These are phyloP conservation scores for Colletotrichum coccodes DNA, from an alignment of 2,329 filamentous ascomycete species.

Conservation along the genomic window DNA sequence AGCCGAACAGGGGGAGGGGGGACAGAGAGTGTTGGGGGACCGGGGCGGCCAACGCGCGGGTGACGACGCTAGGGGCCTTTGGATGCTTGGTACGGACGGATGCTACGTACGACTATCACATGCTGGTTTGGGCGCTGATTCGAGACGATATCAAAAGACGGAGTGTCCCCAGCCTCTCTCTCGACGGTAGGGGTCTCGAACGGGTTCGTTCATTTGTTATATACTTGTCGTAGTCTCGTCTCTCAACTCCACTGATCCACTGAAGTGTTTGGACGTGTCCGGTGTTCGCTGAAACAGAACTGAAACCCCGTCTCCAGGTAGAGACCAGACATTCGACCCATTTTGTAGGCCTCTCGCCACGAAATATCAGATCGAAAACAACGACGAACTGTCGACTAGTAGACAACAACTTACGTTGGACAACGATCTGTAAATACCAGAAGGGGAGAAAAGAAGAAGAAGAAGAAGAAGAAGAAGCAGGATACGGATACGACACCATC, in stretches of 20 bases:
- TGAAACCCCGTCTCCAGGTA: conserved; percentile 25
- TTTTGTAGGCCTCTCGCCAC: background rate
- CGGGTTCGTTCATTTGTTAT: background rate
- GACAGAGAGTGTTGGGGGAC: background rate
- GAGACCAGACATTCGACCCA: background rate
- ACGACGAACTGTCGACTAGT: background rate
- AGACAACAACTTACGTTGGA: background rate
- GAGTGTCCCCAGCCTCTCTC: background rate
- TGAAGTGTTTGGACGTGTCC: conserved; percentile 6
- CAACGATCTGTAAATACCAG: background rate
- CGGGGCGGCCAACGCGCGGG: conserved; percentile 5
- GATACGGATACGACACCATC: background rate
- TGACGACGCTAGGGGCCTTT: background rate
- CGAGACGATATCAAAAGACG: conserved; percentile 3
- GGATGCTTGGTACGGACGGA: background rate
- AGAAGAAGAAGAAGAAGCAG: background rate
- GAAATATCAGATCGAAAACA: background rate
- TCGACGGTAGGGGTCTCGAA: background rate
- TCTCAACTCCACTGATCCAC: conserved; percentile 14
- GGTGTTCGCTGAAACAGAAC: conserved; percentile 26
- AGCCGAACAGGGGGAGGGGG: background rate
- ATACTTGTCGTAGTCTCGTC: background rate
- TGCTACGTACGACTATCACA: conserved; percentile 15
- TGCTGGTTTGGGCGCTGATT: background rate
- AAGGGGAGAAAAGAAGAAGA: background rate